A percentile compares a stretch with the other conserved stretches of the same genome.
Conservation (phyloP, 306 rosid genomes). For the Carpinus viminea region DNA sequence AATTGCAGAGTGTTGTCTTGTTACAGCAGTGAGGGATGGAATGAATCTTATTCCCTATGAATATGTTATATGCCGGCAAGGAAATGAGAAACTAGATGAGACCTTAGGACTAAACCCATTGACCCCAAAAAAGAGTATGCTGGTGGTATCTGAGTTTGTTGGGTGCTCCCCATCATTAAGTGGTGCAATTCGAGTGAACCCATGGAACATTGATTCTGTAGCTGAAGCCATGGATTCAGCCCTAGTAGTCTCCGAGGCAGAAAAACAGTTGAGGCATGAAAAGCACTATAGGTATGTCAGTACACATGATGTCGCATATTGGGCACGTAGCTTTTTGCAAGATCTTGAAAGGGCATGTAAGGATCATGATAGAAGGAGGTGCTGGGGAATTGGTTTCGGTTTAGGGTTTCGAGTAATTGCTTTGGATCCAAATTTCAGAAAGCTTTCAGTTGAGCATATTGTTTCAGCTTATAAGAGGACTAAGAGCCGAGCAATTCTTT, state of each 20-base stretch:
- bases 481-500: slow-evolving; percentile 68
- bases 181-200: slow-evolving; percentile 88
- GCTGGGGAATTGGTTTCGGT: slow-evolving; percentile 96
- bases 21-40: slow-evolving; percentile 92
- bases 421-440: slow-evolving; percentile 81
- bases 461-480: slow-evolving; percentile 86
- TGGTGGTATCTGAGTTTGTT: slow-evolving; percentile 82
- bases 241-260: slow-evolving; percentile 54
- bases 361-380: slow-evolving; percentile 79
- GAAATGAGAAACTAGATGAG: slow-evolving; percentile 68
- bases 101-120: slow-evolving; percentile 49
- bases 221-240: slow-evolving; percentile 93
- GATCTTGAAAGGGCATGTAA: slow-evolving; percentile 84
- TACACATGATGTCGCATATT: slow-evolving; percentile 88
- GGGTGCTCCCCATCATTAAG: slow-evolving; percentile 94
- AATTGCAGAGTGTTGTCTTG: slow-evolving; percentile 86
- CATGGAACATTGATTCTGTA: slow-evolving; percentile 89
- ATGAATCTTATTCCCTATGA: slow-evolving; percentile 95
- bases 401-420: slow-evolving; percentile 87
- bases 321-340: slow-evolving; percentile 90
- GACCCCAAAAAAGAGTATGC: slow-evolving; percentile 67
- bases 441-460: slow-evolving; percentile 79
- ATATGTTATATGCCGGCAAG: slow-evolving; percentile 80
- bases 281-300: slow-evolving; percentile 86
- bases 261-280: slow-evolving; percentile 83